Conservation (phyloP, 2,329 filamentous ascomycete genomes). For the Plectosphaerella sp. region DNA sequence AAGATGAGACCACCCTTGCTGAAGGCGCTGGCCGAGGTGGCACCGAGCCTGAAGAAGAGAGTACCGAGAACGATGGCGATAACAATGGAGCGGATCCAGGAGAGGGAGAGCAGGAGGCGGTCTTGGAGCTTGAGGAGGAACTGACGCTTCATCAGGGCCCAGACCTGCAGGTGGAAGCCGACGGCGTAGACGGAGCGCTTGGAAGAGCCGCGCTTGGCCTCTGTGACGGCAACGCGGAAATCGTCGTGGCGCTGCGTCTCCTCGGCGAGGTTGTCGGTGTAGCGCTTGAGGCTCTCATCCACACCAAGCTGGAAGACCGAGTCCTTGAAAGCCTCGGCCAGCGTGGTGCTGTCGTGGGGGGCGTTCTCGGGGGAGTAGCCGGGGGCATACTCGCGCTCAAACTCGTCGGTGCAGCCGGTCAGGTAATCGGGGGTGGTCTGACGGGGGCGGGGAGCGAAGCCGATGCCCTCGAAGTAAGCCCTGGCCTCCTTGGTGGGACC, state of each 20-base stretch:
- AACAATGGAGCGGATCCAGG: slow-evolving; percentile 64
- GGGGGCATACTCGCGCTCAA: slow-evolving; percentile 70
- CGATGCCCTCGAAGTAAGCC: slow-evolving; percentile 71
- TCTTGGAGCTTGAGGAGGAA: slow-evolving; percentile 85
- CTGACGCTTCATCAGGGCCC: slow-evolving; percentile 78
- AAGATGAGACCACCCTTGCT: slow-evolving; percentile 79
- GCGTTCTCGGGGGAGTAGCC: slow-evolving; percentile 63
- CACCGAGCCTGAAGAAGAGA: slow-evolving; percentile 67
- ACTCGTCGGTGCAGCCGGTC: slow-evolving; percentile 79
- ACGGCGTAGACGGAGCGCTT: slow-evolving; percentile 77
- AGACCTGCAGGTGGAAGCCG: slow-evolving; percentile 78
- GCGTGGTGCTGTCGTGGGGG: slow-evolving; percentile 61
- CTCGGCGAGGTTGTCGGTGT: slow-evolving; percentile 58
- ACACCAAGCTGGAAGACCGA: slow-evolving; percentile 56
- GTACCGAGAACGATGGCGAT: slow-evolving; percentile 78
- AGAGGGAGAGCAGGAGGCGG: slow-evolving; percentile 69
- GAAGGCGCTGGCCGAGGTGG: slow-evolving; percentile 67
- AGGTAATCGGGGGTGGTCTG: slow-evolving; percentile 81
- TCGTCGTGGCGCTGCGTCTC: slow-evolving; percentile 69
- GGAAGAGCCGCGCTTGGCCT: slow-evolving; percentile 73
- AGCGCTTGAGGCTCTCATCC: slow-evolving; percentile 62
- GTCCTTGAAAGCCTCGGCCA: slow-evolving; percentile 66
- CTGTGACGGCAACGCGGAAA: slow-evolving; percentile 69
- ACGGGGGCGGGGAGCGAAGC: slow-evolving; percentile 68
- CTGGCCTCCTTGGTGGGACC: slow-evolving; percentile 65